Base-by-base conservation (phyloP, 192 early-diverging fungal genomes). In the Umbelopsis ramanniana region DNA sequence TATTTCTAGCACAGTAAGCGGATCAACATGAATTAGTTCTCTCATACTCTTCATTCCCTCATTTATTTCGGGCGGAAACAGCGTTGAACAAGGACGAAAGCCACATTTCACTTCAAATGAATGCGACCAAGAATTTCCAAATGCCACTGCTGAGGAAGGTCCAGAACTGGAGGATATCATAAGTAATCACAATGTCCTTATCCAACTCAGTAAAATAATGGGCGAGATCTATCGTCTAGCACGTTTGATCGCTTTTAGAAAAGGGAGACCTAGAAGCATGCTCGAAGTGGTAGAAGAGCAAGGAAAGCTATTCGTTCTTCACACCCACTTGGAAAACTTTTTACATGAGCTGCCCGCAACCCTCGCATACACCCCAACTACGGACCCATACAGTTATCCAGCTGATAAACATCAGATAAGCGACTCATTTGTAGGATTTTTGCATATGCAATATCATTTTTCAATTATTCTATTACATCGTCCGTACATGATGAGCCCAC, bases 361-460 rank as follows among this genome's bases (percentile, higher is more conserved):
- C 3, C 67, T 81, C 2, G 66, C 52, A 17, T 81, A 81, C 69
- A 40, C 69, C 6, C 76, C 79, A 9, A 76, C 73, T 17, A 46
- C 73, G 17, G 66, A 79, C 23, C 9, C 46, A 7, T 66, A 66
- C 17, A 74, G 19, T 8, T 81, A 81, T 45, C 79, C 76, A 12
- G 73, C 75, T 33, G 73, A 76, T 6, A 54, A 60, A n/a, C 73
- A 74, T 19, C 69, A 38, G 9, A 66, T 79, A 19, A 43, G 67
- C 6, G 75, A 77, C 33, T 74, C 79, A 14, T 88, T 86, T 72
- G 76, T 83, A 29, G 84, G 81, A 2, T 82, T 88, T 69, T 67
- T 88, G 17, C 84, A 88, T 63, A 81, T 88, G 75, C 80, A 83
- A 21, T 88, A 86, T 71, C 83, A 86, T 54, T 80, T 81, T 17